Evolutionary conservation across 441 rosid species (phyloP), one percentile per base, ranked within the genome.

Genomic region (Jatropha multifida): DNA sequence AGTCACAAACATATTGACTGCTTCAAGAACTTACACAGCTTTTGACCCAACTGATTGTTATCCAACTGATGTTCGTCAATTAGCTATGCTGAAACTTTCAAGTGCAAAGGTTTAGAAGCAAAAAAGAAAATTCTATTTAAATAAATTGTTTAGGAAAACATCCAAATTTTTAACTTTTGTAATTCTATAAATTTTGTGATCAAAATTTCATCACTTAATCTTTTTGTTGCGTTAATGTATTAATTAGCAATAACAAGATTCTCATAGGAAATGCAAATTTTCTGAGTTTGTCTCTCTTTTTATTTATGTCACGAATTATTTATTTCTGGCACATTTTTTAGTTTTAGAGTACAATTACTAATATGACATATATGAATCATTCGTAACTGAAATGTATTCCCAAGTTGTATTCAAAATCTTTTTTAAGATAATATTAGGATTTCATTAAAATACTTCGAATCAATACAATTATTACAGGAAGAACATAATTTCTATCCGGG

Each of bases 31-130:
- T 1, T 86, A 76, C 52, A 32, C 18, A 0, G 80, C 83, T 69
- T 12, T 60, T 18, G 10, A 6, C 17, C 40, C 81, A 15, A 49
- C 11, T 49, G 77, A 79, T 42, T 26, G 23, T 48, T 60, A 71
- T 37, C 90, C 90, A 11, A 77, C 68, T n/a, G 79, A 87, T 67
- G 20, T 85, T 38, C 68, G 41, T 12, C 1, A 41, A 14, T 80
- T 82, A 40, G 81, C 75, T 48, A 7, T 2, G 26, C 55, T 74
- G 40, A 0, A 26, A 15, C 40, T 65, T 44, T 15, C 41, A 13
- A 6, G 11, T 7, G 0, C 9, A 0, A 38, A 63, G 14, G 5
- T 26, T 23, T 23, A 59, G 7, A 10, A 2, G 0, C 3, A 17
- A 17, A 54, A 51, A 51, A 15, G 18, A 15, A 3, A 4, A 51